These are phyloP conservation scores for Mediolabrus comicus DNA, from an alignment of 108 stramenopile genomes.

Conservation along the genomic window DNA sequence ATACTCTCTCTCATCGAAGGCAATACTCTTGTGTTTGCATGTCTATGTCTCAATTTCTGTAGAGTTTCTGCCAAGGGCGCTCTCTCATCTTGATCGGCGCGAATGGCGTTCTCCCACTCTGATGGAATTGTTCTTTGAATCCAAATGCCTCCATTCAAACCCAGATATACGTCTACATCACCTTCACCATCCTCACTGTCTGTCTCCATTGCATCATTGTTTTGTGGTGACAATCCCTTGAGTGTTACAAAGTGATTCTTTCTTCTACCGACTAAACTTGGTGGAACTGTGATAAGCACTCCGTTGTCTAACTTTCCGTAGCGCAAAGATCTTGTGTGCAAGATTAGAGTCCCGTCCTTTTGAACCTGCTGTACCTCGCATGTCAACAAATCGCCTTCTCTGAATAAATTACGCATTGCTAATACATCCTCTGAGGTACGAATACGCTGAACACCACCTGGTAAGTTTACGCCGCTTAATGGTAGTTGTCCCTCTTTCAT, in stretches of 20 bases:
- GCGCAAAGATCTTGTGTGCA: slow-evolving; percentile 90
- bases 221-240: slow-evolving; percentile 15
- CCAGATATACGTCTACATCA: slow-evolving; percentile 62
- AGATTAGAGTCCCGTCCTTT: slow-evolving; percentile 76
- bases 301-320: slow-evolving; percentile 97
- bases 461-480: slow-evolving; percentile 89
- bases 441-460: slow-evolving; percentile 93
- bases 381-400: slow-evolving; percentile 92
- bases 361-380: slow-evolving; percentile 89
- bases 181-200: slow-evolving; percentile 49
- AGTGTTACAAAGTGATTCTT: slow-evolving; percentile 73
- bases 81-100: slow-evolving; percentile 43
- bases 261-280: slow-evolving; percentile 72
- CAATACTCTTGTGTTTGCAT: slow-evolving; percentile 57
- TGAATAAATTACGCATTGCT: slow-evolving; percentile 89
- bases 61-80: slow-evolving; percentile 71
- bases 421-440: slow-evolving; percentile 95
- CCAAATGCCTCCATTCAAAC: slow-evolving; percentile 87
- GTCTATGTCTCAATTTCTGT: slow-evolving; percentile 70
- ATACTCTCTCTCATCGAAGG: slow-evolving; percentile 58
- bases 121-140: slow-evolving; percentile 70
- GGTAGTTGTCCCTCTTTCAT: slow-evolving; percentile 75
- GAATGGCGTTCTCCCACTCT: slow-evolving; percentile 41
- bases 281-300: slow-evolving; percentile 74
- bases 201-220: slow-evolving; percentile 33